phyloP scores from a whole-genome alignment of 2,329 filamentous ascomycete species.

The Neonectria coccinea region DNA sequence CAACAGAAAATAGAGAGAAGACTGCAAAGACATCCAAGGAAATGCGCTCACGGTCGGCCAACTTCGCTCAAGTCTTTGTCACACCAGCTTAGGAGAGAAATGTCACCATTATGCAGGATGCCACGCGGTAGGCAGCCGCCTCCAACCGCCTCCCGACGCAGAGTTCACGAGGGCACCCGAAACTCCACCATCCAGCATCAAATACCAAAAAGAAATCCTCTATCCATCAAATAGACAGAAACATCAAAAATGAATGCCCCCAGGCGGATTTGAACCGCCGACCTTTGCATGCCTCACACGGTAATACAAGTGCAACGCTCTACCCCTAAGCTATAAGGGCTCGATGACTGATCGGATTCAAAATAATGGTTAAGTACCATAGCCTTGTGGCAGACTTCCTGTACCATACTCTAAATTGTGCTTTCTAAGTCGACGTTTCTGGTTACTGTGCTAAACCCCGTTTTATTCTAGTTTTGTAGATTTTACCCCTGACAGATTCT shows the following conservation, averaged over 20 bases:
- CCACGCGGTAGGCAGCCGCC: neutral
- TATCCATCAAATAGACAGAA: neutral
- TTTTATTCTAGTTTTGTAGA: neutral
- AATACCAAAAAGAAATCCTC: neutral
- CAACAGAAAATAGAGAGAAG: no score
- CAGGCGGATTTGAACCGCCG: conserved; percentile 18
- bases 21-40: no score
- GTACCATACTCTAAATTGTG: neutral
- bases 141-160: neutral
- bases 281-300: conserved; percentile 16
- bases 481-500: neutral
- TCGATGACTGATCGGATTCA: neutral
- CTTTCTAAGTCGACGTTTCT: neutral
- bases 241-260: conserved; percentile 9
- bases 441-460: neutral
- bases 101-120: neutral
- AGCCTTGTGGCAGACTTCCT: neutral
- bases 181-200: neutral
- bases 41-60: no score
- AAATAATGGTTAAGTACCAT: neutral
- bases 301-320: conserved; percentile 24
- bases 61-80: neutral
- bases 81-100: neutral
- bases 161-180: neutral
- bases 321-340: conserved; percentile 26